These are phyloP conservation scores for Trichoderma citrinoviride DNA, from an alignment of 2,329 filamentous ascomycete species.

Conservation along the genomic window DNA sequence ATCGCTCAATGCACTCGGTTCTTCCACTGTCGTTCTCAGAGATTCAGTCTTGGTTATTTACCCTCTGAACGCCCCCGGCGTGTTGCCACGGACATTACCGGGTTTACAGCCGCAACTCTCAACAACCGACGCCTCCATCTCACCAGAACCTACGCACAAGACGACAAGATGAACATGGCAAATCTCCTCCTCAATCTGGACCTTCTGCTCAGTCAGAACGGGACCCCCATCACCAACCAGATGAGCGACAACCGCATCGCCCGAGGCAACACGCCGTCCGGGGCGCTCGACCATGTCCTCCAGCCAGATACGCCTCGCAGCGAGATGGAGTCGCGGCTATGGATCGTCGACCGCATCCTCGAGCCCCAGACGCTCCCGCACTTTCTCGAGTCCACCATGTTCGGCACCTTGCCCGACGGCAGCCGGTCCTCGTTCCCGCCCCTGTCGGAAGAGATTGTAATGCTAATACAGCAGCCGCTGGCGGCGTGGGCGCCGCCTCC, in stretches of 20 bases:
- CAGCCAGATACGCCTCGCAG: neutral
- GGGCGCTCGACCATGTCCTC: neutral
- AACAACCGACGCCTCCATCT: neutral
- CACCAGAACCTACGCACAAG: neutral
- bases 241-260: slow-evolving; percentile 14
- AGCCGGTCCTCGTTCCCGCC: slow-evolving; percentile 17
- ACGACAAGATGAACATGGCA: slow-evolving; percentile 4
- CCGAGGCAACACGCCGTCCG: slow-evolving; percentile 17
- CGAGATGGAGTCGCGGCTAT: slow-evolving; percentile 18
- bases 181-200: slow-evolving; percentile 12
- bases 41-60: neutral
- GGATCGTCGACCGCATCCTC: slow-evolving; percentile 28
- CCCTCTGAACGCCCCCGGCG: neutral
- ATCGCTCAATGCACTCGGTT: neutral
- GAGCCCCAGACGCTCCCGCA: slow-evolving; percentile 27
- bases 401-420: slow-evolving; percentile 21
- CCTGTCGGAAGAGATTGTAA: neutral
- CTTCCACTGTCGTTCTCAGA: neutral
- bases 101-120: neutral
- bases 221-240: neutral
- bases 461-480: slow-evolving; percentile 22
- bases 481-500: slow-evolving; percentile 30
- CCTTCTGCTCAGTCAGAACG: slow-evolving; percentile 15
- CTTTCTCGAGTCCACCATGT: slow-evolving; percentile 26
- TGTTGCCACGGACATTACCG: neutral